Percentiles rank a stretch among this genome's conserved stretches.
Conservation (phyloP, 2,329 filamentous ascomycete genomes). For the Fusarium denticulatum region DNA sequence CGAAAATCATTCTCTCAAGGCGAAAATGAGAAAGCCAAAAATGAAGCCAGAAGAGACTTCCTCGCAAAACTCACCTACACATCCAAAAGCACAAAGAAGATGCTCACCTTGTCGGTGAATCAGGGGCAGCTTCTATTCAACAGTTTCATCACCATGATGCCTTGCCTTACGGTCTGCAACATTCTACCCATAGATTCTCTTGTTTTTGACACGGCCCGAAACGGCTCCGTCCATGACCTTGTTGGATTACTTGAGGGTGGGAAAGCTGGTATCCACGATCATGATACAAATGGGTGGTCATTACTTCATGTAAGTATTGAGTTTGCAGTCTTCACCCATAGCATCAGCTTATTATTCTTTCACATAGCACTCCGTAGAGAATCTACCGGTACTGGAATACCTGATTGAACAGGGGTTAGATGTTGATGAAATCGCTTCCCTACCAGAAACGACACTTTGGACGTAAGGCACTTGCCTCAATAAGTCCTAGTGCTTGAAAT, state of each 20-base stretch:
- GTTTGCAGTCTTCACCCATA: too few relatives aligned
- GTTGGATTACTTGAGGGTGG: too few relatives aligned
- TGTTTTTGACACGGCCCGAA: accelerated
- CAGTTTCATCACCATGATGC: neutral
- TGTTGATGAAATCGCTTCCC: neutral
- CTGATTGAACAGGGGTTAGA: neutral
- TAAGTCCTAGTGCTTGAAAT: too few relatives aligned
- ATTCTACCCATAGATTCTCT: accelerated
- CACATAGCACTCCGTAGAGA: accelerated
- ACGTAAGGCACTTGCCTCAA: too few relatives aligned
- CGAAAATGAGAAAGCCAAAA: accelerated
- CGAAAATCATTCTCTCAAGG: accelerated
- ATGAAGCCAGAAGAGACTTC: accelerated
- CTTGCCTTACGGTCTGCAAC: accelerated
- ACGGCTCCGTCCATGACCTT: neutral
- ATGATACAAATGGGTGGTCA: neutral
- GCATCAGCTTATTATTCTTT: accelerated
- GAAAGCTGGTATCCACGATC: neutral
- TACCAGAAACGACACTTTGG: too few relatives aligned
- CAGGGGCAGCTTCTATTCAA: accelerated
- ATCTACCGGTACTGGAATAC: neutral
- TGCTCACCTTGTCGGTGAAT: accelerated
- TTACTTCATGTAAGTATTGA: neutral
- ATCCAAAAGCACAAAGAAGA: neutral
- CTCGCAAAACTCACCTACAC: neutral